Percentiles rank a stretch among this genome's conserved stretches.
phyloP scores from a whole-genome alignment of 2,329 filamentous ascomycete genomes.

The Fusarium chuoi region DNA sequence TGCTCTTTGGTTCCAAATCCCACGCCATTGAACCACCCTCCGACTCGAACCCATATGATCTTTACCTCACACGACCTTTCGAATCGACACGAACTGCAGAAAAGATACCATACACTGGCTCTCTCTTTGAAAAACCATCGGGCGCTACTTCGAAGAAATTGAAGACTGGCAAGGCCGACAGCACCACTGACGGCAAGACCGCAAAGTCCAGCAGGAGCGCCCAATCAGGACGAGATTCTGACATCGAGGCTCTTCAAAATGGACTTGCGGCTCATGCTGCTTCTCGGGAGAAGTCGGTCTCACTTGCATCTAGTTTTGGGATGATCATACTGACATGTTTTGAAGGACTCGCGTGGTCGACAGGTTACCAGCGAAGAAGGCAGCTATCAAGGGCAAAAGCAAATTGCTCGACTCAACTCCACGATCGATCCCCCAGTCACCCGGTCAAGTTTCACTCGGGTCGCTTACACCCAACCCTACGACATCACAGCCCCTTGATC shows the following conservation, averaged over 20 bases:
- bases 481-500: slow-evolving; percentile 62
- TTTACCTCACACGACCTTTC: slow-evolving; percentile 65
- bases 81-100: slow-evolving; percentile 58
- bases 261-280: slow-evolving; percentile 51
- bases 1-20: slow-evolving; percentile 64
- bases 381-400: slow-evolving; percentile 53
- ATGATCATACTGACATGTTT: slow-evolving; percentile 43
- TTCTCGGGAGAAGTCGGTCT: slow-evolving; percentile 50
- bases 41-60: slow-evolving; percentile 62
- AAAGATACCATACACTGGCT: slow-evolving; percentile 62
- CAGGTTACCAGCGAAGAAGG: slow-evolving; percentile 49
- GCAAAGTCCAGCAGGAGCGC: slow-evolving; percentile 49
- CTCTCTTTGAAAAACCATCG: slow-evolving; percentile 58
- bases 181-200: slow-evolving; percentile 45
- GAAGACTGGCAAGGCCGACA: slow-evolving; percentile 47
- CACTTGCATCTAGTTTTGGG: slow-evolving; percentile 16
- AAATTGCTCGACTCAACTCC: slow-evolving; percentile 55
- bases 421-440: slow-evolving; percentile 62
- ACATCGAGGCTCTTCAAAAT: slow-evolving; percentile 61
- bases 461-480: slow-evolving; percentile 64
- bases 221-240: slow-evolving; percentile 58
- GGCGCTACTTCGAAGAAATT: slow-evolving; percentile 27
- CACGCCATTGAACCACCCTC: slow-evolving; percentile 58
- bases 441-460: slow-evolving; percentile 62
- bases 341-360: slow-evolving; percentile 50